Conservation (phyloP, 371 early-diverging fungal genomes). For the Rhizopus arrhizus region DNA sequence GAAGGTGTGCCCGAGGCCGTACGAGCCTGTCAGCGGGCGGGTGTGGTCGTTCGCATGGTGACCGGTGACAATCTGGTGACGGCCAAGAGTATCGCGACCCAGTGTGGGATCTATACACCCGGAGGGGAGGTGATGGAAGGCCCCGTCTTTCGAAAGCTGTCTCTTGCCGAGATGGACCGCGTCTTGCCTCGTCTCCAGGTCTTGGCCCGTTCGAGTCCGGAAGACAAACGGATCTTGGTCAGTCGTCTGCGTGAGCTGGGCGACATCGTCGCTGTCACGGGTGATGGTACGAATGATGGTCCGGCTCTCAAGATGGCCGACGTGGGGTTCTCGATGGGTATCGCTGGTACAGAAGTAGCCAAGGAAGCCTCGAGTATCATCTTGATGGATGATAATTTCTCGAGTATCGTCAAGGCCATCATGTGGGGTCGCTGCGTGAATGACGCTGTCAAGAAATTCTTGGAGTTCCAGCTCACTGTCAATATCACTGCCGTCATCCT, state of each 20-base stretch:
- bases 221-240: slow-evolving; percentile 70
- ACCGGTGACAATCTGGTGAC: slow-evolving; percentile 76
- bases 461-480: slow-evolving; percentile 76
- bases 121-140: slow-evolving; percentile 70
- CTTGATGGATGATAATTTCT: slow-evolving; percentile 76
- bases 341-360: slow-evolving; percentile 75
- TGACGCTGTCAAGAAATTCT: slow-evolving; percentile 72
- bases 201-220: slow-evolving; percentile 69
- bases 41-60: slow-evolving; percentile 80
- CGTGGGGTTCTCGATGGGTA: slow-evolving; percentile 79
- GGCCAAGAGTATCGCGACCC: slow-evolving; percentile 68
- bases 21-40: slow-evolving; percentile 63
- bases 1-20: slow-evolving; percentile 71
- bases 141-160: slow-evolving; percentile 59
- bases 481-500: slow-evolving; percentile 67
- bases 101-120: slow-evolving; percentile 64
- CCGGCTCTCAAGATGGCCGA: slow-evolving; percentile 76
- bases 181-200: slow-evolving; percentile 68
- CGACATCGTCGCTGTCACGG: slow-evolving; percentile 76
- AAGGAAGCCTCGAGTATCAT: slow-evolving; percentile 76
- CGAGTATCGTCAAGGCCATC: slow-evolving; percentile 70
- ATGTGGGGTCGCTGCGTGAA: slow-evolving; percentile 76
- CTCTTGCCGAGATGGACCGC: slow-evolving; percentile 54
- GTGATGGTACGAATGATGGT: slow-evolving; percentile 75
- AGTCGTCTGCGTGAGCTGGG: slow-evolving; percentile 61